Evolutionary conservation across 2,329 filamentous ascomycete species (phyloP).

Genomic region (Monosporascus sp.): DNA sequence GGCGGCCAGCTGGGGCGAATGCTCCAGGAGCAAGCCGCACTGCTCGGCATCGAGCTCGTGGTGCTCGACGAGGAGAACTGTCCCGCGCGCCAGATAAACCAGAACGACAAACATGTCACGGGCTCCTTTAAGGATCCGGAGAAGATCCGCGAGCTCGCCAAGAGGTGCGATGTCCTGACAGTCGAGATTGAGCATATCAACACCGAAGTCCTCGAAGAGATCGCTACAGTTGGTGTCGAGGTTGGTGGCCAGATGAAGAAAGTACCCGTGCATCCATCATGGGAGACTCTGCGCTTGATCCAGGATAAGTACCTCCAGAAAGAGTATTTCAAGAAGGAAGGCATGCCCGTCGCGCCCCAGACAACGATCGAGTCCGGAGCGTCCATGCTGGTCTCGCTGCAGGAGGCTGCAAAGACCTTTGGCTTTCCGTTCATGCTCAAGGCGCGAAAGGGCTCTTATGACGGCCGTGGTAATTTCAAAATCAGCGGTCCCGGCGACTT

Average conservation of each 20-base stretch:
- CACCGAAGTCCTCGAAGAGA: constrained; percentile 81
- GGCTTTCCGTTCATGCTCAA: constrained; percentile 92
- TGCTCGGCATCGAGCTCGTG: constrained; percentile 70
- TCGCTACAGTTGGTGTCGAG: constrained; percentile 60
- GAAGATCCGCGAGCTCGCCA: constrained; percentile 75
- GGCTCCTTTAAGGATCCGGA: constrained; percentile 84
- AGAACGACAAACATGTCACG: constrained; percentile 66
- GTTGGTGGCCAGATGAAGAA: constrained; percentile 42
- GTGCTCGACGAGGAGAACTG: constrained; percentile 72
- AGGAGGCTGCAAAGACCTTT: constrained; percentile 56
- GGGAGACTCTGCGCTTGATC: constrained; percentile 80
- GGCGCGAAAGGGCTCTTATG: constrained; percentile 83
- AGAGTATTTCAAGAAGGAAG: constrained; percentile 63
- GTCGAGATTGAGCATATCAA: constrained; percentile 96
- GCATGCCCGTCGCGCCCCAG: constrained; percentile 69
- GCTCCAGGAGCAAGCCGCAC: constrained; percentile 79
- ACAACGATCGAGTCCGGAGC: constrained; percentile 53
- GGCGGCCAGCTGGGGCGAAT: constrained; percentile 83
- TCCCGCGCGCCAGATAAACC: constrained; percentile 82
- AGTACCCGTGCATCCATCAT: constrained; percentile 71
- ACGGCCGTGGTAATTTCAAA: constrained; percentile 69
- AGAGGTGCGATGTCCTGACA: constrained; percentile 72
- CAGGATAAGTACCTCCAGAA: constrained; percentile 95
- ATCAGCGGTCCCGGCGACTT: constrained; percentile 41
- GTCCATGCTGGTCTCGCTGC: constrained; percentile 55